These are phyloP conservation scores for Sanghuangporus baumii DNA, from an alignment of 1,284 basidiomycete genomes.

Conservation along the genomic window DNA sequence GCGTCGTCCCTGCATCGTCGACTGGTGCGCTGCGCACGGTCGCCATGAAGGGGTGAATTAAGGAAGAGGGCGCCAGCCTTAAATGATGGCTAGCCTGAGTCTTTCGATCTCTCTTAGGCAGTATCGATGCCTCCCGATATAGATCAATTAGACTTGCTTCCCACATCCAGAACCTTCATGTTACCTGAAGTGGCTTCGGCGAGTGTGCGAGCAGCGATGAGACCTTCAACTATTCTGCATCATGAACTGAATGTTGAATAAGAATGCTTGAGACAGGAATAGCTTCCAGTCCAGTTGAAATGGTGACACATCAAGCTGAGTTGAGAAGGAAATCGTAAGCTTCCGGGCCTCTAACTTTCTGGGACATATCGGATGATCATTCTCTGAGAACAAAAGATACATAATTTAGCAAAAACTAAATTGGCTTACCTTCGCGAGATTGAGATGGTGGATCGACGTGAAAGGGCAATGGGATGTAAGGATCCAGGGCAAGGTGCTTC, in stretches of 20 bases:
- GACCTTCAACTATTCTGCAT: background rate
- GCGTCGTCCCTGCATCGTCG: slow-evolving; percentile 1
- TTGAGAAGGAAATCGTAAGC: background rate
- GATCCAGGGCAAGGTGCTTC: background rate
- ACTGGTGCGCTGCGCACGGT: slow-evolving; percentile 12
- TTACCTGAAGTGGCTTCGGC: background rate
- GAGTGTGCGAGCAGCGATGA: background rate
- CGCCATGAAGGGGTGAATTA: background rate
- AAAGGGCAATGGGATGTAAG: background rate
- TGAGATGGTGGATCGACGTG: background rate
- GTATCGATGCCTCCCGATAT: background rate
- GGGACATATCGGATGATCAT: background rate
- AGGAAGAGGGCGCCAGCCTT: background rate
- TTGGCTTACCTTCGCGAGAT: background rate
- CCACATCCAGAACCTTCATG: background rate
- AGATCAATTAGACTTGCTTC: background rate
- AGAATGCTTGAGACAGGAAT: background rate
- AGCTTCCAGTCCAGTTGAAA: background rate
- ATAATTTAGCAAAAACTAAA: background rate
- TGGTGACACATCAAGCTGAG: background rate
- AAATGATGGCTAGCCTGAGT: background rate
- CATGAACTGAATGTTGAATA: background rate
- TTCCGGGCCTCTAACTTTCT: background rate
- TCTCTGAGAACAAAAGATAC: background rate
- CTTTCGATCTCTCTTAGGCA: background rate